These are phyloP conservation scores for Monosporascus sp. DNA, from an alignment of 2,329 filamentous ascomycete genomes.

Conservation along the genomic window DNA sequence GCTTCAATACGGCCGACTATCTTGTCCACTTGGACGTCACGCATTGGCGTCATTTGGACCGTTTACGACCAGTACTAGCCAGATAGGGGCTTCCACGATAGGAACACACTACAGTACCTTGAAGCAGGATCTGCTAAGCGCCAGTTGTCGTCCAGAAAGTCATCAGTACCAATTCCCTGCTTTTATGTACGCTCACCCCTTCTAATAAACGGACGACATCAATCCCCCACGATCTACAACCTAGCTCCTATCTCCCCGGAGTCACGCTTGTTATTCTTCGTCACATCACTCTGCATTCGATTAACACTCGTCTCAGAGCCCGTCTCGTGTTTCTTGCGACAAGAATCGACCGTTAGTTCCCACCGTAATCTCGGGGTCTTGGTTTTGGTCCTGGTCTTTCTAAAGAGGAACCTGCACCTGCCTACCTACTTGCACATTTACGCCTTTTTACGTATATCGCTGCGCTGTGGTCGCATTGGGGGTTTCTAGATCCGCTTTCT, in stretches of 20 bases:
- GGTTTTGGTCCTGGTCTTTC: not conserved
- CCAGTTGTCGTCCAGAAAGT: too few species aligned
- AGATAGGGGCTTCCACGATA: not conserved
- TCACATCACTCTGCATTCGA: not conserved
- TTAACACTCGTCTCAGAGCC: not conserved
- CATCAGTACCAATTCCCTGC: not conserved
- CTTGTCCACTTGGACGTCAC: not conserved
- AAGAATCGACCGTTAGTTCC: not conserved
- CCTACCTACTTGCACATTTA: not conserved
- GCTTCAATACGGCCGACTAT: not conserved
- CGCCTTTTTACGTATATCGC: not conserved
- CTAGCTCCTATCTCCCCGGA: too few species aligned
- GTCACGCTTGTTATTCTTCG: too few species aligned
- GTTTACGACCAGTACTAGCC: not conserved
- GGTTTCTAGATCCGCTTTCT: not conserved
- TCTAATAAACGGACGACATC: not conserved
- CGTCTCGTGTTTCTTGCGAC: not conserved
- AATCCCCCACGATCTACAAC: too few species aligned
- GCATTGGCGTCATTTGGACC: not conserved
- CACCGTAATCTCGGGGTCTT: not conserved
- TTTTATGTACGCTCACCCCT: not conserved
- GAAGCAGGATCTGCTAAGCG: too few species aligned
- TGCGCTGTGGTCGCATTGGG: not conserved
- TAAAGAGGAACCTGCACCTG: not conserved
- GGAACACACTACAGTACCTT: too few species aligned